Conservation (phyloP, 345 rosid genomes). For the Euphorbia pulcherrima region DNA sequence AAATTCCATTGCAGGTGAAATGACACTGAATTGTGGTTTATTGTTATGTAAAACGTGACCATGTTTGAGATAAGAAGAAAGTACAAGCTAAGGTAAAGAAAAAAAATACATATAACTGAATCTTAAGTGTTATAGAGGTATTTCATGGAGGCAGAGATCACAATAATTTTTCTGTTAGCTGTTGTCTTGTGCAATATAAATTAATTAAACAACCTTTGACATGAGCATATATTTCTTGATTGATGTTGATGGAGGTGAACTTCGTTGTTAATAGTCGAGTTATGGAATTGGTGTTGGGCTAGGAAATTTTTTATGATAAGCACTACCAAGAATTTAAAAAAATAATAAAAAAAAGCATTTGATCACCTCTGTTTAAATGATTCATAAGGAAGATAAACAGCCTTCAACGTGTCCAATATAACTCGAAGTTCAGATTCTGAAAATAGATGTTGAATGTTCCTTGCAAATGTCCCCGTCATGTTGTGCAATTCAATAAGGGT, state of each 20-base stretch:
- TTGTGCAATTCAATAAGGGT: slow-evolving; percentile 87
- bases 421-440: slow-evolving; percentile 75
- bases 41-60: not conserved
- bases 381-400: slow-evolving; percentile 83
- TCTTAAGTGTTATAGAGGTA: not conserved
- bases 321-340: not conserved
- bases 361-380: slow-evolving; percentile 81
- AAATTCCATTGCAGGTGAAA: not conserved
- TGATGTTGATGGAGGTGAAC: not conserved
- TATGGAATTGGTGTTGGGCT: not conserved
- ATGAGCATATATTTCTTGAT: not conserved
- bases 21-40: not conserved
- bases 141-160: not conserved
- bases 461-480: slow-evolving; percentile 75
- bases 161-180: not conserved
- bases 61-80: not conserved
- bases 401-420: slow-evolving; percentile 79
- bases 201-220: not conserved
- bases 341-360: slow-evolving; percentile 2
- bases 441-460: slow-evolving; percentile 86
- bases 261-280: not conserved
- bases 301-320: not conserved
- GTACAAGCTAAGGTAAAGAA: not conserved
- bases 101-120: not conserved
- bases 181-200: not conserved